These are phyloP conservation scores for Pichia norvegensis DNA, from an alignment of 1,139 yeast species.

Conservation along the genomic window DNA sequence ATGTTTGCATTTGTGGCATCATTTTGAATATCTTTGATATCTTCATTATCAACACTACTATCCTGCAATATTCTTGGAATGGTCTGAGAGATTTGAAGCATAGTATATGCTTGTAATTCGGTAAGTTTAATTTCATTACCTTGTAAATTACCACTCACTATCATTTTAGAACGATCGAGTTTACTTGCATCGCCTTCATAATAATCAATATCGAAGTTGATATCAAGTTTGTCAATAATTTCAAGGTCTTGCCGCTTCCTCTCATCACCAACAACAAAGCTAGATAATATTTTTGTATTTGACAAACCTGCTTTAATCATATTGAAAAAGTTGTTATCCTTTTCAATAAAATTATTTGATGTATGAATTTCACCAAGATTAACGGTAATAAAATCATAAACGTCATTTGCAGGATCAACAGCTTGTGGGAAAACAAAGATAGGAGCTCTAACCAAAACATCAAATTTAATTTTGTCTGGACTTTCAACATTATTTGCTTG, in stretches of 20 bases:
- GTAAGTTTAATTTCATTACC: conserved; percentile 64
- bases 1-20: conserved; percentile 55
- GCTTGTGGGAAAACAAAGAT: conserved; percentile 68
- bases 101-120: conserved; percentile 63
- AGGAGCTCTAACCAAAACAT: conserved; percentile 72
- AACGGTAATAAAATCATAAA: conserved; percentile 57
- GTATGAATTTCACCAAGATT: conserved; percentile 81
- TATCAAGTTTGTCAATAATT: conserved; percentile 63
- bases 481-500: conserved; percentile 61
- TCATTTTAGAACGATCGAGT: conserved; percentile 42
- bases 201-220: conserved; percentile 55
- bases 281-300: conserved; percentile 58
- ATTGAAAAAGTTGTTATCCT: conserved; percentile 33
- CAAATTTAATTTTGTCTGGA: conserved; percentile 60
- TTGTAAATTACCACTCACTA: conserved; percentile 53
- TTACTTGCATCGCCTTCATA: conserved; percentile 28
- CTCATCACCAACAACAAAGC: conserved; percentile 42
- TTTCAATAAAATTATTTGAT: conserved; percentile 45
- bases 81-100: conserved; percentile 49
- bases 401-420: conserved; percentile 34
- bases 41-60: conserved; percentile 31
- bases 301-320: conserved; percentile 60
- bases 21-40: conserved; percentile 48
- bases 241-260: conserved; percentile 44
- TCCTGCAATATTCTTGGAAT: conserved; percentile 49